Conservation (phyloP, 2,329 filamentous ascomycete genomes). For the Monosporascus sp. region DNA sequence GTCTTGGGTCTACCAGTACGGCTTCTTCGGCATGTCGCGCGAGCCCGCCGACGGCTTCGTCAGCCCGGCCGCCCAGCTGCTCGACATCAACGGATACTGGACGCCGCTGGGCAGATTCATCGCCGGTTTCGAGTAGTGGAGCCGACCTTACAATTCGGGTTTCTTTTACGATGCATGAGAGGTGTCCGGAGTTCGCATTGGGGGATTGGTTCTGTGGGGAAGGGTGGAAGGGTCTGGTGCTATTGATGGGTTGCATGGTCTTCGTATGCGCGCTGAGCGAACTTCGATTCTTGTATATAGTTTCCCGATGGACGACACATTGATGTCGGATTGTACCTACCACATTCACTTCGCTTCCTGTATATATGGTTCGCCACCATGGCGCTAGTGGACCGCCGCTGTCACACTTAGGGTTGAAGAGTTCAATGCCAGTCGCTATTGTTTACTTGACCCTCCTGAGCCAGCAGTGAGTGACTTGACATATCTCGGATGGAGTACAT, state of each 20-base stretch:
- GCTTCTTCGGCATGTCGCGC: constrained; percentile 38
- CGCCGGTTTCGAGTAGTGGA: not conserved
- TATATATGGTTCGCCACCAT: not conserved
- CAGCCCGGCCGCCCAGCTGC: constrained; percentile 39
- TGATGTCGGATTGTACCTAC: not conserved
- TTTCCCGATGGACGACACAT: not conserved
- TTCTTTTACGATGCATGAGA: not conserved
- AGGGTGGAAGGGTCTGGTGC: not conserved
- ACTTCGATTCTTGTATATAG: not conserved
- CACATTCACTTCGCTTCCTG: not conserved
- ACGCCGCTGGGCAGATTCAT: constrained; percentile 23
- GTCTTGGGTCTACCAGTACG: constrained; percentile 37
- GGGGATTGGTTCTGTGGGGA: not conserved
- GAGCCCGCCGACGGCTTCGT: constrained; percentile 37
- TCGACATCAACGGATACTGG: constrained; percentile 35
- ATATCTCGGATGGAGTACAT: too few relatives aligned
- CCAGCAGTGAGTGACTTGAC: too few relatives aligned
- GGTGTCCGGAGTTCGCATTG: not conserved
- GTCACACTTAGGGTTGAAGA: too few relatives aligned
- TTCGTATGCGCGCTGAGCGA: not conserved
- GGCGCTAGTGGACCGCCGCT: too few relatives aligned
- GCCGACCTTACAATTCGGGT: not conserved
- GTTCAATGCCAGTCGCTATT: too few relatives aligned
- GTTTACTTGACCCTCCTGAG: too few relatives aligned
- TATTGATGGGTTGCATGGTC: not conserved